These are phyloP conservation scores for Ambrosia trifida DNA, from an alignment of 129 eudicot species.

Conservation along the genomic window DNA sequence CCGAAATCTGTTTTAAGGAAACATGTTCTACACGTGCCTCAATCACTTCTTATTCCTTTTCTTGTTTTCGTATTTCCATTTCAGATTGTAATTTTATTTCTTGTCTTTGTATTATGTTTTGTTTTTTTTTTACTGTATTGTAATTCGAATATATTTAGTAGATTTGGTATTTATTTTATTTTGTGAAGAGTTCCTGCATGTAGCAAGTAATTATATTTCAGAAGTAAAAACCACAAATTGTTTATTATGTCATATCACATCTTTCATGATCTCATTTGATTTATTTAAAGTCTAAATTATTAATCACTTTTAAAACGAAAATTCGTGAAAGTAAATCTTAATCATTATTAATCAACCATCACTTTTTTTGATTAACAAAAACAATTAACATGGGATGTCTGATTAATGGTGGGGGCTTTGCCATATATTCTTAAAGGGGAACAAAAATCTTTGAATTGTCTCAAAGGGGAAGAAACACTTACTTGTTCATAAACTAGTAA, in stretches of 20 bases:
- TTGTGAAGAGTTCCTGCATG: too few relatives aligned
- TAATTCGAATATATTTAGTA: too few relatives aligned
- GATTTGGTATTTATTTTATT: too few relatives aligned
- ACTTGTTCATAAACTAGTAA: neutral
- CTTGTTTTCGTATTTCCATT: too few relatives aligned
- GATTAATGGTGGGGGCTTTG: slow-evolving; percentile 22
- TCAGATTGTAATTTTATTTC: too few relatives aligned
- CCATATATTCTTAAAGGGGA: slow-evolving; percentile 17
- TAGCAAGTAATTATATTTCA: neutral
- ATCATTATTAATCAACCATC: slow-evolving; percentile 16
- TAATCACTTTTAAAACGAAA: neutral
- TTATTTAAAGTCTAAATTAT: neutral
- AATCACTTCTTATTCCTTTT: too few relatives aligned
- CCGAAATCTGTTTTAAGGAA: too few relatives aligned
- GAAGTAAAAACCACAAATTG: neutral
- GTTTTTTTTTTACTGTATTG: too few relatives aligned
- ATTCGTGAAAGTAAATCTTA: slow-evolving; percentile 4
- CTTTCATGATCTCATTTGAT: slow-evolving; percentile 7
- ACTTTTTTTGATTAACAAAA: slow-evolving; percentile 16
- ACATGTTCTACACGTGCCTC: too few relatives aligned
- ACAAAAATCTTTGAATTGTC: neutral
- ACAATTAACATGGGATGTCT: slow-evolving; percentile 28
- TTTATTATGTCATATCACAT: neutral
- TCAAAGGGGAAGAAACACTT: neutral
- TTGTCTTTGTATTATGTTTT: too few relatives aligned